These are phyloP conservation scores for Citrullus amarus DNA, from an alignment of 306 rosid genomes.

Conservation along the genomic window DNA sequence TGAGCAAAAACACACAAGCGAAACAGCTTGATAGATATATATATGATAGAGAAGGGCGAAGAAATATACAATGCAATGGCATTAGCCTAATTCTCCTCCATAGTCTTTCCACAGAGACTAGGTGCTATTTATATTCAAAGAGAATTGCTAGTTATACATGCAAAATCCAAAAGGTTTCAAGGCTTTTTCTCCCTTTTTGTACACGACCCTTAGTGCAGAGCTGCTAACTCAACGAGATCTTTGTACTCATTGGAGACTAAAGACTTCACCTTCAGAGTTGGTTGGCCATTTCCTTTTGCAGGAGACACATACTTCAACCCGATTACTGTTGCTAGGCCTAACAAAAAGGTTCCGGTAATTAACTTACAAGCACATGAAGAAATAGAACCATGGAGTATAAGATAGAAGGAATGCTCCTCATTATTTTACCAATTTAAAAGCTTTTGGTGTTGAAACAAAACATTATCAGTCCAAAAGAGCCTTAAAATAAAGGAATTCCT, in stretches of 20 bases:
- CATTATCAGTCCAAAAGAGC: neutral
- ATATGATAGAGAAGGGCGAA: neutral
- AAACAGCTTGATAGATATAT: neutral
- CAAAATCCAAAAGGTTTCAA: neutral
- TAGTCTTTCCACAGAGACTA: neutral
- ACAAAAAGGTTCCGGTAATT: neutral
- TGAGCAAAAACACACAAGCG: neutral
- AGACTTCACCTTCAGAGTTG: constrained; percentile 51
- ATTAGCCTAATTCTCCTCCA: neutral
- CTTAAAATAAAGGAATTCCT: neutral
- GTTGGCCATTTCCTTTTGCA: constrained; percentile 33
- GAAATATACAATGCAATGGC: neutral
- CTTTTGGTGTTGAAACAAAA: neutral
- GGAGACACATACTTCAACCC: constrained; percentile 73
- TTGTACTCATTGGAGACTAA: constrained; percentile 39
- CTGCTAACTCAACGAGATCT: constrained; percentile 57
- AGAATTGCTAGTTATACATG: neutral
- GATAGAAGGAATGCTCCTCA: neutral
- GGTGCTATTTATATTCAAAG: neutral
- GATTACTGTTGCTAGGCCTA: constrained; percentile 69
- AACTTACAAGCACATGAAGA: neutral
- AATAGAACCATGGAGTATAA: neutral
- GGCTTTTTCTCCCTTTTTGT: neutral
- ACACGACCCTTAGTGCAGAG: constrained; percentile 29
- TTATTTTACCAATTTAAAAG: neutral